A percentile compares a stretch with the other conserved stretches of the same genome.
Evolutionary conservation across 2,329 filamentous ascomycete genomes (phyloP).

Genomic region (Metarhizium humberi): DNA sequence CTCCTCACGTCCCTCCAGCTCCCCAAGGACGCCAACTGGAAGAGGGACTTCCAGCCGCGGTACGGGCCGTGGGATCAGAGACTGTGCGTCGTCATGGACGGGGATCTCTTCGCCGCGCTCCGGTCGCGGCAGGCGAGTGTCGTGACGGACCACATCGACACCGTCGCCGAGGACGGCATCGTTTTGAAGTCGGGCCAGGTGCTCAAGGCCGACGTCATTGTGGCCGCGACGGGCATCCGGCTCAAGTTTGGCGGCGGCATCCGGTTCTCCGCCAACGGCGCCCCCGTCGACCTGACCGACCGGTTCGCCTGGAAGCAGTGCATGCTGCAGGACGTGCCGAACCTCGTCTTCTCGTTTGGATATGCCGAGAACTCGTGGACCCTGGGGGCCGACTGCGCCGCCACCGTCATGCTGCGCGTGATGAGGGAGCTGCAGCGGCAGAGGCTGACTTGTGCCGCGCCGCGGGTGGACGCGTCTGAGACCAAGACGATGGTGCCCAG

Average conservation of each 20-base stretch:
- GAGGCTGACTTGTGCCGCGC: slow-evolving; percentile 31
- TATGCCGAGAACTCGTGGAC: slow-evolving; percentile 56
- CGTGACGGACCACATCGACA: slow-evolving; percentile 36
- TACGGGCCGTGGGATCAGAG: slow-evolving; percentile 60
- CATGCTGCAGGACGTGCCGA: slow-evolving; percentile 56
- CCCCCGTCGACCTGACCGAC: slow-evolving; percentile 28
- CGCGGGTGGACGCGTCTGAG: slow-evolving; percentile 22
- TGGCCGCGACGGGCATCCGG: slow-evolving; percentile 55
- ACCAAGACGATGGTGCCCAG: slow-evolving; percentile 26
- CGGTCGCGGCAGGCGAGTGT: slow-evolving; percentile 28
- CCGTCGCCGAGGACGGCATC: slow-evolving; percentile 33
- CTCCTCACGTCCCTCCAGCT: slow-evolving; percentile 33
- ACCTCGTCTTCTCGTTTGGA: slow-evolving; percentile 47
- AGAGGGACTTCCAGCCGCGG: slow-evolving; percentile 44
- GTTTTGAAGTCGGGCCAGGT: slow-evolving; percentile 30
- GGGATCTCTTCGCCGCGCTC: slow-evolving; percentile 35
- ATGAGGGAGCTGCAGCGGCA: slow-evolving; percentile 37
- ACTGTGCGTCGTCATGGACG: slow-evolving; percentile 47
- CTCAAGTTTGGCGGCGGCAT: slow-evolving; percentile 46
- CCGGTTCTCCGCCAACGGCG: slow-evolving; percentile 39
- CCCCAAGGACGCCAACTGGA: slow-evolving; percentile 33
- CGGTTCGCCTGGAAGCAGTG: slow-evolving; percentile 48
- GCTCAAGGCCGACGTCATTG: slow-evolving; percentile 49
- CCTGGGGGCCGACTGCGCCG: slow-evolving; percentile 46
- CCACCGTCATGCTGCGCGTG: slow-evolving; percentile 38